phyloP scores from a whole-genome alignment of 768 basidiomycete genomes.

The Auriscalpium orientale region DNA sequence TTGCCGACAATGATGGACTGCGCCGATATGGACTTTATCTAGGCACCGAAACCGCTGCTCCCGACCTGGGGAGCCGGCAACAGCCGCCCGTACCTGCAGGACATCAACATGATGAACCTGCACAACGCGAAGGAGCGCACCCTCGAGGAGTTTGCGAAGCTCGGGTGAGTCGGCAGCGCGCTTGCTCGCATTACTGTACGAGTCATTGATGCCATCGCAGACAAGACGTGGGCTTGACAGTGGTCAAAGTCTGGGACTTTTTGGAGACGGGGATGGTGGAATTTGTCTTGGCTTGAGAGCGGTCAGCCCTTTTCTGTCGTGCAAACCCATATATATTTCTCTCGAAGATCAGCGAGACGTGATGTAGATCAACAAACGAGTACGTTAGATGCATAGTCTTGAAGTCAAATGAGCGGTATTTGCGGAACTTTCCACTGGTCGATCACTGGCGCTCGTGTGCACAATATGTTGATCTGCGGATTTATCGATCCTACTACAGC shows the following conservation, averaged over 20 bases:
- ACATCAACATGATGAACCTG: conserved; percentile 38
- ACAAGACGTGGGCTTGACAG: conserved; percentile 24
- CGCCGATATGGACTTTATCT: neutral
- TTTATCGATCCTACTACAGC: no score
- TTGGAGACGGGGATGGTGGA: conserved; percentile 30
- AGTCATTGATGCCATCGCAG: neutral
- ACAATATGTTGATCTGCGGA: no score
- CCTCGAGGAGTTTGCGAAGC: conserved; percentile 29
- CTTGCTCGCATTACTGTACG: neutral
- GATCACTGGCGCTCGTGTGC: no score
- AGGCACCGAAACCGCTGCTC: conserved; percentile 38
- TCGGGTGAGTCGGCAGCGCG: conserved; percentile 19
- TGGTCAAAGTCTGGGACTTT: conserved; percentile 31
- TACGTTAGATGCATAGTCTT: no score
- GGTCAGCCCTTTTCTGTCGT: no score
- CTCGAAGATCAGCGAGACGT: no score
- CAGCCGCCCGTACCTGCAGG: conserved; percentile 34
- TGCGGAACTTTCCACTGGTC: no score
- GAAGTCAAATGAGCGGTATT: no score
- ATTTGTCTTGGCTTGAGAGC: neutral
- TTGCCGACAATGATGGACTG: neutral
- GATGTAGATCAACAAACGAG: no score
- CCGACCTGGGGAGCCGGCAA: conserved; percentile 40
- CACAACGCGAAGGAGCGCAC: conserved; percentile 38
- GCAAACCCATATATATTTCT: no score